phyloP scores from a whole-genome alignment of 306 rosid genomes.

The Dalbergia oliveri region DNA sequence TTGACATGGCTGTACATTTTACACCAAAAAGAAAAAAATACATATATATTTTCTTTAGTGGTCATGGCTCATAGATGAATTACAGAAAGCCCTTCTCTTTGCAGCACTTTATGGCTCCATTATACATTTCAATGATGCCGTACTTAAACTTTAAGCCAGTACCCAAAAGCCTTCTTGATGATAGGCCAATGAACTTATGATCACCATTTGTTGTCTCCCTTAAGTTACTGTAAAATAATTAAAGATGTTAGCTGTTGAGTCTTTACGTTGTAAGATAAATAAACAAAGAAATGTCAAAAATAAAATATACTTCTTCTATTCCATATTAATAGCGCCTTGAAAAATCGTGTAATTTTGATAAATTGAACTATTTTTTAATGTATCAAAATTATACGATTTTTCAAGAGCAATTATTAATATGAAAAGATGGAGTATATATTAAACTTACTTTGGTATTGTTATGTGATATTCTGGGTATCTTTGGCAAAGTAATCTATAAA shows the following conservation, averaged over 20 bases:
- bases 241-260: background rate
- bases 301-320: no score
- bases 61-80: background rate
- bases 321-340: no score
- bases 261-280: background rate
- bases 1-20: background rate
- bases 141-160: conserved; percentile 57
- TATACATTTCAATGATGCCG: conserved; percentile 53
- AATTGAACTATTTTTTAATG: no score
- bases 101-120: conserved; percentile 56
- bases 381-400: no score
- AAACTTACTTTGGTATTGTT: conserved; percentile 58
- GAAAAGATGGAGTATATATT: no score
- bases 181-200: conserved; percentile 39
- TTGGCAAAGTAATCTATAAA: conserved; percentile 48
- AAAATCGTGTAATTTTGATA: no score
- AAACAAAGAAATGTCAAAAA: background rate
- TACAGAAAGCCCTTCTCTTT: conserved; percentile 59
- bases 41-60: background rate
- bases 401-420: no score
- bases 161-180: conserved; percentile 57
- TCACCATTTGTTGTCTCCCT: conserved; percentile 4
- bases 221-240: conserved; percentile 28
- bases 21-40: no score
- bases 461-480: conserved; percentile 52